These are phyloP conservation scores for Apiospora kogelbergensis DNA, from an alignment of 2,329 filamentous ascomycete species.

Conservation along the genomic window DNA sequence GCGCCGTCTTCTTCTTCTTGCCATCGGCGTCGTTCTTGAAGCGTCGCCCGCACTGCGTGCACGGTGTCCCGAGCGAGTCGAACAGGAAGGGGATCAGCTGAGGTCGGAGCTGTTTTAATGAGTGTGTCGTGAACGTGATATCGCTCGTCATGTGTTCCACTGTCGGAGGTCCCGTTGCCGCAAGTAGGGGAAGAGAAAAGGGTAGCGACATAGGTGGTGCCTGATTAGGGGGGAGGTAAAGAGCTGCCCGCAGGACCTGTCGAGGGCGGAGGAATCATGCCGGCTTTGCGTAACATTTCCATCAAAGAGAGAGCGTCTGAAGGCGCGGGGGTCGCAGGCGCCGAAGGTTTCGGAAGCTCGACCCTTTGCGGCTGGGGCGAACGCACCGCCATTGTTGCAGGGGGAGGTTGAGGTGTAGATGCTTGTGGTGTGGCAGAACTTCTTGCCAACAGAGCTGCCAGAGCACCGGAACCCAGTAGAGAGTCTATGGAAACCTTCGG, in stretches of 20 bases:
- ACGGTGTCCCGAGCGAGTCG: slow-evolving; percentile 80
- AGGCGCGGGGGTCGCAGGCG: slow-evolving; percentile 32
- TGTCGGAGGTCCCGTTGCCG: slow-evolving; percentile 24
- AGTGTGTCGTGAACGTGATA: slow-evolving; percentile 63
- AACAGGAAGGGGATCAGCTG: slow-evolving; percentile 75
- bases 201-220: slow-evolving; percentile 31
- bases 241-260: slow-evolving; percentile 28
- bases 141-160: slow-evolving; percentile 41
- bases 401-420: slow-evolving; percentile 44
- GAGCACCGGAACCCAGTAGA: slow-evolving; percentile 58
- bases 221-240: slow-evolving; percentile 33
- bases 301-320: slow-evolving; percentile 59
- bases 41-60: slow-evolving; percentile 85
- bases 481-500: slow-evolving; percentile 54
- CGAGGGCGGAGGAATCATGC: slow-evolving; percentile 54
- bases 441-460: slow-evolving; percentile 59
- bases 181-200: slow-evolving; percentile 40
- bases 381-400: slow-evolving; percentile 41
- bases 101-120: slow-evolving; percentile 76
- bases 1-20: slow-evolving; percentile 80
- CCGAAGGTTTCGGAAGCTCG: slow-evolving; percentile 38
- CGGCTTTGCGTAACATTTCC: slow-evolving; percentile 66
- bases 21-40: slow-evolving; percentile 79
- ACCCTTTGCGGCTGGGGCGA: slow-evolving; percentile 48
- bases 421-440: slow-evolving; percentile 50